phyloP scores from a whole-genome alignment of 106 monocot genomes.

The Agapanthus africanus region DNA sequence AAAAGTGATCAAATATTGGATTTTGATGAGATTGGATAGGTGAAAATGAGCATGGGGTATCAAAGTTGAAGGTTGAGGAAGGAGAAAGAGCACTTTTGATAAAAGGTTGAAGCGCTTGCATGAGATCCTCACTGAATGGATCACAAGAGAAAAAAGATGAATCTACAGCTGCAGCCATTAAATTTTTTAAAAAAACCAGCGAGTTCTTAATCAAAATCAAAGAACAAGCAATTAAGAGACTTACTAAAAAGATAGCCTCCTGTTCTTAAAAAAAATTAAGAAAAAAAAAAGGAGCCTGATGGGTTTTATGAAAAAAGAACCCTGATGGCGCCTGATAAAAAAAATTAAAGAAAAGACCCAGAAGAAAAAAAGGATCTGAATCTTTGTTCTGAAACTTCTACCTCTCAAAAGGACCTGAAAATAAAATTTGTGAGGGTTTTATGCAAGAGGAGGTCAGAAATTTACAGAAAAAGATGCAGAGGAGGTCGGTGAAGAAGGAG shows the following conservation, averaged over 20 bases:
- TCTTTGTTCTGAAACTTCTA: conserved; percentile 7
- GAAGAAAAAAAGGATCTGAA: conserved; percentile 6
- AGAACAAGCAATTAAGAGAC: conserved; percentile 5
- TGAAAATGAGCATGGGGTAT: conserved; percentile 21
- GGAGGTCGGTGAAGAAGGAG: background rate
- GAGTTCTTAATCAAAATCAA: conserved; percentile 30
- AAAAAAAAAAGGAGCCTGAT: background rate
- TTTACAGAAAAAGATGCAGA: conserved; percentile 5
- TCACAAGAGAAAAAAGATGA: conserved; percentile 15
- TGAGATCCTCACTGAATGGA: conserved; percentile 45
- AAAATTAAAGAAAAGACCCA: conserved; percentile 16
- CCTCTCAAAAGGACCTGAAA: background rate
- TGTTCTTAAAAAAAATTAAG: conserved; percentile 1
- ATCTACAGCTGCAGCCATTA: conserved; percentile 58
- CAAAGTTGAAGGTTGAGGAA: conserved; percentile 7
- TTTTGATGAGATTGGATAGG: conserved; percentile 5
- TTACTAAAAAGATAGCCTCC: conserved; percentile 11
- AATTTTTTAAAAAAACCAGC: background rate
- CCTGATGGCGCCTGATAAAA: conserved; percentile 9
- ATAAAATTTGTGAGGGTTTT: background rate
- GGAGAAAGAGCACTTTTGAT: conserved; percentile 38
- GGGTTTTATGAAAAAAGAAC: conserved; percentile 32
- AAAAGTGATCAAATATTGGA: conserved; percentile 4
- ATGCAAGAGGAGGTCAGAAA: conserved; percentile 4
- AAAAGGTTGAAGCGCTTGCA: conserved; percentile 83